These are phyloP conservation scores for Sporisorium reilianum DNA, from an alignment of 1,284 basidiomycete species.

Conservation along the genomic window DNA sequence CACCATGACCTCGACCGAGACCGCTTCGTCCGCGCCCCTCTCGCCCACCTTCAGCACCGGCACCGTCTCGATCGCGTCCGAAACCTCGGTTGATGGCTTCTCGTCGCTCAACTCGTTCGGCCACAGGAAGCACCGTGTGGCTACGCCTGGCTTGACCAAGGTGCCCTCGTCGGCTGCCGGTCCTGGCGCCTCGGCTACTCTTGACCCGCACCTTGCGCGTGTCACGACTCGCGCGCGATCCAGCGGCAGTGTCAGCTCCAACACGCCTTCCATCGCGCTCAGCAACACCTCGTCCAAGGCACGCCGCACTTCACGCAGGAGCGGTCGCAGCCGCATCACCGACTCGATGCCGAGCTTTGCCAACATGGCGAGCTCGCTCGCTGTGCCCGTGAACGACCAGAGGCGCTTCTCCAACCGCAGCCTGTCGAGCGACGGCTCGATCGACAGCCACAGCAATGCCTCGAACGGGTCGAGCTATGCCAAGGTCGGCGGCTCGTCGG, in stretches of 20 bases:
- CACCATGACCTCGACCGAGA: constrained; percentile 6
- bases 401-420: constrained; percentile 38
- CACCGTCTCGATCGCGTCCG: constrained; percentile 12
- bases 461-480: constrained; percentile 38
- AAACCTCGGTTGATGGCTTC: constrained; percentile 10
- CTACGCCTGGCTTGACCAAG: constrained; percentile 38
- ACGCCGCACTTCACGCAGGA: constrained; percentile 23
- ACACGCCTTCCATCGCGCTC: constrained; percentile 22
- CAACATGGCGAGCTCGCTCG: constrained; percentile 33
- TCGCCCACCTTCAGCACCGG: constrained; percentile 26
- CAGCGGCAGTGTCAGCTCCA: constrained; percentile 32
- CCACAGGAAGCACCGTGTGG: constrained; percentile 27
- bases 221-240: constrained; percentile 16
- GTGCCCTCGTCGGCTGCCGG: not conserved
- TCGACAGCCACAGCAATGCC: constrained; percentile 46
- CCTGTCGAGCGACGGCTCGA: constrained; percentile 40
- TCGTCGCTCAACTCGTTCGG: constrained; percentile 25
- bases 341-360: constrained; percentile 39
- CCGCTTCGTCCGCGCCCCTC: constrained; percentile 2
- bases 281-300: constrained; percentile 17
- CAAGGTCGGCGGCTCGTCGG: constrained; percentile 40
- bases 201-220: constrained; percentile 40
- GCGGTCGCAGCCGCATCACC: constrained; percentile 36
- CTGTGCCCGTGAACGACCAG: constrained; percentile 20
- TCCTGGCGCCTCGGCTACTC: constrained; percentile 11